Conservation (phyloP, 1,284 basidiomycete genomes). For the Ustilago cynodontis region DNA sequence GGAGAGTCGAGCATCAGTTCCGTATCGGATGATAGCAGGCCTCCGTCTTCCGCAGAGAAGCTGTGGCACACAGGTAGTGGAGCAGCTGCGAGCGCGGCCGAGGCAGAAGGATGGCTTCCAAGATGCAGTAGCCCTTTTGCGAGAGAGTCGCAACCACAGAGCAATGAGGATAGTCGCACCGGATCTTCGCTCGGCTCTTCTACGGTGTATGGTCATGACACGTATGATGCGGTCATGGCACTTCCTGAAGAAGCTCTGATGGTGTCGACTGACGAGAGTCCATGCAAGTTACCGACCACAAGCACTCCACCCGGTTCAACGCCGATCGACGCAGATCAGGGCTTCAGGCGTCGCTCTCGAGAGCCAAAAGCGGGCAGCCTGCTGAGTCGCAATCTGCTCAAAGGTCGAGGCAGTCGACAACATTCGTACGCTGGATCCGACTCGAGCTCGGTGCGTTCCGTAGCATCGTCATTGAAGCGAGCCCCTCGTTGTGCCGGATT, state of each 20-base stretch:
- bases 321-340: not conserved
- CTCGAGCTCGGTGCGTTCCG: constrained; percentile 33
- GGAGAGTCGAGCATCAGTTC: constrained; percentile 44
- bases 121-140: constrained; percentile 17
- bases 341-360: constrained; percentile 28
- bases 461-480: constrained; percentile 27
- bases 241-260: not conserved
- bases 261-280: not conserved
- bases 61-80: constrained; percentile 1
- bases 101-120: constrained; percentile 21
- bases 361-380: constrained; percentile 36
- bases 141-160: not conserved
- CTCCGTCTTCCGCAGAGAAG: constrained; percentile 29
- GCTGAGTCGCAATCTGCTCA: constrained; percentile 36
- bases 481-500: constrained; percentile 36
- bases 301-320: not conserved
- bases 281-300: not conserved
- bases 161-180: constrained; percentile 24
- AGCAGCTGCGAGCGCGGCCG: not conserved
- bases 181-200: constrained; percentile 39
- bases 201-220: constrained; percentile 29
- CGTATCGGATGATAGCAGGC: constrained; percentile 30
- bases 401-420: constrained; percentile 22
- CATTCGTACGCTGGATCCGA: constrained; percentile 28
- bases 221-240: constrained; percentile 11